Percentiles rank a stretch among this genome's conserved stretches.
These are phyloP conservation scores for Coelastrella sp. DNA, from an alignment of 139 green algal genomes.

Conservation along the genomic window DNA sequence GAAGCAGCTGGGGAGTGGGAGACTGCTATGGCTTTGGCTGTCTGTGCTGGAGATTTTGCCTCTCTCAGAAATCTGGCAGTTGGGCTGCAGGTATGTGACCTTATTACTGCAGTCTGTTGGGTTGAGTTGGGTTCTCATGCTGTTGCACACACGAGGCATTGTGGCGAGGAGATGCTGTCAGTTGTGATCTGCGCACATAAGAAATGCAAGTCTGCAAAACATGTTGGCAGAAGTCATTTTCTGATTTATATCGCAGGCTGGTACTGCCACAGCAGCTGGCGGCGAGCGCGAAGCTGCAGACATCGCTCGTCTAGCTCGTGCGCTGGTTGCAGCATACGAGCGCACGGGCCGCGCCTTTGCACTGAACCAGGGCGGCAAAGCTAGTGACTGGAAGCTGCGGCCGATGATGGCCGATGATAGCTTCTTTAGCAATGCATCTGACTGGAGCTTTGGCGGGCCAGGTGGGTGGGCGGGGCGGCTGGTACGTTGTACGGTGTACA, in stretches of 20 bases:
- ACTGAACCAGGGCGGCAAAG: background rate
- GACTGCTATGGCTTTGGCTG: slow-evolving; percentile 50
- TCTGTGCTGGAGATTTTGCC: slow-evolving; percentile 51
- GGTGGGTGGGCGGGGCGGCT: background rate
- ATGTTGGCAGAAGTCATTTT: too few relatives aligned
- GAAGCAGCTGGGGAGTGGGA: slow-evolving; percentile 63
- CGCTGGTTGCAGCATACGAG: slow-evolving; percentile 40
- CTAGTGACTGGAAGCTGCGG: slow-evolving; percentile 35
- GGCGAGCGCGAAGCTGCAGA: slow-evolving; percentile 28
- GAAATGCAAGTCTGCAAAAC: too few relatives aligned
- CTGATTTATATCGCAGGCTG: background rate
- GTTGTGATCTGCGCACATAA: too few relatives aligned
- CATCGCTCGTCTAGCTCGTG: slow-evolving; percentile 40
- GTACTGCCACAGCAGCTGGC: background rate
- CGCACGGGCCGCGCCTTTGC: slow-evolving; percentile 20
- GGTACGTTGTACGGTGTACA: background rate
- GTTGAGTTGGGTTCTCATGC: too few relatives aligned
- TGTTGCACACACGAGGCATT: too few relatives aligned
- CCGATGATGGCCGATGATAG: slow-evolving; percentile 37
- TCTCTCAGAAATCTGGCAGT: slow-evolving; percentile 36
- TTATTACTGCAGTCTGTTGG: too few relatives aligned
- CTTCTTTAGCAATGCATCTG: slow-evolving; percentile 38
- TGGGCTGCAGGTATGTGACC: slow-evolving; percentile 15
- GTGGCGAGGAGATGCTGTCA: too few relatives aligned
- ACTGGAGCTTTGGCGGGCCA: slow-evolving; percentile 46